Evolutionary conservation across 768 basidiomycete genomes (phyloP).

Genomic region (Trametes coccinea): DNA sequence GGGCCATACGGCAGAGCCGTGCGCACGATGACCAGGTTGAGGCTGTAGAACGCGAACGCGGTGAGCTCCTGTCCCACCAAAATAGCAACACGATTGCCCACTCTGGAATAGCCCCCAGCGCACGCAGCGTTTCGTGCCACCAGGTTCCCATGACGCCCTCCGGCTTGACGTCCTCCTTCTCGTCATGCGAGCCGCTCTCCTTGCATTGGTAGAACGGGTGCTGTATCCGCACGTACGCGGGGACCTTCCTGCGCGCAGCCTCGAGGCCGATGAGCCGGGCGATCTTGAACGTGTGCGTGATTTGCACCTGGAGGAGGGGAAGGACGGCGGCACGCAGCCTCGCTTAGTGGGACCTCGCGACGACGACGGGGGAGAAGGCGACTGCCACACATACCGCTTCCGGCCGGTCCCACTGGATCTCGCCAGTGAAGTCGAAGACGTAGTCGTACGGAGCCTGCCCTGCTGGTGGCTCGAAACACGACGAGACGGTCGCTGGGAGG

Average conservation of each 20-base stretch:
- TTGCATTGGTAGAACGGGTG: constrained; percentile 78
- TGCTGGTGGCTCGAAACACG: constrained; percentile 69
- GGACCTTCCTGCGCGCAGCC: constrained; percentile 76
- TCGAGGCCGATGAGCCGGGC: constrained; percentile 71
- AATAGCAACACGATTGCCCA: constrained; percentile 31
- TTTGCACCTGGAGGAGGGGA: constrained; percentile 61
- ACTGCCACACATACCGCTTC: constrained; percentile 56
- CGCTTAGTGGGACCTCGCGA: not conserved
- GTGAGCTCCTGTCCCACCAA: constrained; percentile 3
- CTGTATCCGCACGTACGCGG: constrained; percentile 76
- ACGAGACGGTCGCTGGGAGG: constrained; percentile 59
- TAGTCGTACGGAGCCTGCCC: constrained; percentile 71
- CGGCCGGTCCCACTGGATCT: constrained; percentile 70
- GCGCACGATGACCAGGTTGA: constrained; percentile 80
- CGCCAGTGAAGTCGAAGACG: constrained; percentile 86
- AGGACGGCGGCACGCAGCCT: not conserved
- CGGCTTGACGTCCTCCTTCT: constrained; percentile 77
- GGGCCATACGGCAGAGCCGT: constrained; percentile 81
- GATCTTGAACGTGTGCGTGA: constrained; percentile 70
- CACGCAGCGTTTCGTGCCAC: constrained; percentile 87
- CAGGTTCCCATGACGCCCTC: constrained; percentile 69
- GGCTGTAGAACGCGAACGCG: constrained; percentile 39
- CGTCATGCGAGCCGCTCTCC: constrained; percentile 62
- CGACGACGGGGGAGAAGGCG: not conserved
- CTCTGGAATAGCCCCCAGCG: constrained; percentile 73